Percentiles rank a stretch among this genome's conserved stretches.
These are phyloP conservation scores for Apiospora rasikravindrae DNA, from an alignment of 2,329 filamentous ascomycete genomes.

Conservation along the genomic window DNA sequence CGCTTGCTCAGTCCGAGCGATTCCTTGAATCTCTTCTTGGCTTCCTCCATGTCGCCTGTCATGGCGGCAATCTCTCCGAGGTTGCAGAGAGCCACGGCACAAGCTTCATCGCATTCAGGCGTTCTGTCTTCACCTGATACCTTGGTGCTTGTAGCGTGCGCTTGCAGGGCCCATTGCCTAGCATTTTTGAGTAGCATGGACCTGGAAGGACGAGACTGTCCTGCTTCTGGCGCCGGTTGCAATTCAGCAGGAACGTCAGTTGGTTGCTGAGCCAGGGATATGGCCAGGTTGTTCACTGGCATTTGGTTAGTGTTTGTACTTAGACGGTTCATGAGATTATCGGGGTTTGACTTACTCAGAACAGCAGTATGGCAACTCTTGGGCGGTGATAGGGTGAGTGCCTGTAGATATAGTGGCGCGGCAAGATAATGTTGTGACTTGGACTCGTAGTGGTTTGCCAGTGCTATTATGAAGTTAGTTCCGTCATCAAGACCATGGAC, in stretches of 20 bases:
- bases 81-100: slow-evolving; percentile 84
- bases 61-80: slow-evolving; percentile 84
- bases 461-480: slow-evolving; percentile 61
- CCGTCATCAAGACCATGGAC: neutral
- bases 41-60: slow-evolving; percentile 68
- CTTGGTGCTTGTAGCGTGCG: slow-evolving; percentile 68
- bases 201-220: slow-evolving; percentile 52
- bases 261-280: slow-evolving; percentile 73
- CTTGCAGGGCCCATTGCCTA: slow-evolving; percentile 79
- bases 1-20: slow-evolving; percentile 65
- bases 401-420: slow-evolving; percentile 85
- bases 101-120: slow-evolving; percentile 82
- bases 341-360: slow-evolving; percentile 62
- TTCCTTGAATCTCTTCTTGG: slow-evolving; percentile 71
- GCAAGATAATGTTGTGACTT: slow-evolving; percentile 80
- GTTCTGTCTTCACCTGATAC: slow-evolving; percentile 71
- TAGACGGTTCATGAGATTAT: neutral
- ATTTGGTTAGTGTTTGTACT: neutral
- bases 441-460: slow-evolving; percentile 78
- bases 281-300: slow-evolving; percentile 79
- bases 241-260: slow-evolving; percentile 40
- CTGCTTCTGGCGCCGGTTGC: slow-evolving; percentile 37
- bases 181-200: slow-evolving; percentile 71
- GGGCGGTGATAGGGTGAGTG: slow-evolving; percentile 69
- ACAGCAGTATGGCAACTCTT: slow-evolving; percentile 78